Evolutionary conservation across 2,329 filamentous ascomycete genomes (phyloP).

Genomic region (Leptoxyphium fumago): DNA sequence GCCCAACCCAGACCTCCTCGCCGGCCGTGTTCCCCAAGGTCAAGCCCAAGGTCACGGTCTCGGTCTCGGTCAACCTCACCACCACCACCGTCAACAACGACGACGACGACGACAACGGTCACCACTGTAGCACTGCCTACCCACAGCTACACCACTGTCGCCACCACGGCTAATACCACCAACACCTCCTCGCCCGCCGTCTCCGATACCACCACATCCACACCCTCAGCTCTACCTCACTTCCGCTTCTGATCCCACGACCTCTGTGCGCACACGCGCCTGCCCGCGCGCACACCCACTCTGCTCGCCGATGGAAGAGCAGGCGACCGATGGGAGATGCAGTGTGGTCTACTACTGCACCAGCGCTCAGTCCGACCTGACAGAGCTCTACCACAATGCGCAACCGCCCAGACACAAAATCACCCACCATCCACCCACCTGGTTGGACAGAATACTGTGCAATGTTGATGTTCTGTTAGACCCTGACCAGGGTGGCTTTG

Average conservation of each 20-base stretch:
- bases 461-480: slow-evolving; percentile 18
- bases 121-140: not conserved
- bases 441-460: slow-evolving; percentile 9
- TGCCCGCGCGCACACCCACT: not conserved
- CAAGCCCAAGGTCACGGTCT: not conserved
- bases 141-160: not conserved
- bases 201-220: not conserved
- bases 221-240: not conserved
- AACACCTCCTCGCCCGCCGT: not conserved
- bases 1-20: not conserved
- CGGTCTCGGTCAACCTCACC: not conserved
- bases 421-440: slow-evolving; percentile 1
- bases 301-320: not conserved
- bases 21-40: not conserved
- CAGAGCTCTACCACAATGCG: slow-evolving; percentile 10
- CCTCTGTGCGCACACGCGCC: not conserved
- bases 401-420: slow-evolving; percentile 6
- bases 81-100: not conserved
- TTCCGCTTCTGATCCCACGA: not conserved
- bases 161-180: not conserved
- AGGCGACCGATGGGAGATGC: slow-evolving; percentile 5
- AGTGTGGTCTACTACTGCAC: slow-evolving; percentile 19
- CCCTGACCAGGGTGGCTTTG: slow-evolving; percentile 17
- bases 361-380: slow-evolving; percentile 9
- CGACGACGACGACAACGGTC: not conserved